A percentile compares a stretch with the other conserved stretches of the same genome.
These are phyloP conservation scores for Pistacia atlantica DNA, from an alignment of 345 rosid genomes.

Conservation along the genomic window DNA sequence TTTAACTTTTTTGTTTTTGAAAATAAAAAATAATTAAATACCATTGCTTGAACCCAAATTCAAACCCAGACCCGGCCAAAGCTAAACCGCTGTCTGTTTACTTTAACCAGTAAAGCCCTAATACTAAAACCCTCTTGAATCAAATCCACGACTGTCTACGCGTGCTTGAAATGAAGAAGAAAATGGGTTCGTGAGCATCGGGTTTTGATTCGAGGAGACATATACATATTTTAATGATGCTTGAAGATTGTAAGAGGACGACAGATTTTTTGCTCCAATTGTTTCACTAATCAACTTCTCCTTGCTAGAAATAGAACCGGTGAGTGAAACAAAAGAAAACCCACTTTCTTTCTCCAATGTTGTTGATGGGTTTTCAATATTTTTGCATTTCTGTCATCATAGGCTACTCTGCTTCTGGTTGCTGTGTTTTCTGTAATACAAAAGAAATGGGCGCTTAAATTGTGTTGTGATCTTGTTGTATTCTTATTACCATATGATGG, in stretches of 20 bases:
- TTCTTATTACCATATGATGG: too few relatives aligned
- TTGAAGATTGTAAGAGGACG: conserved; percentile 19
- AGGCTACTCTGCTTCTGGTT: neutral
- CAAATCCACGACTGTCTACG: too few relatives aligned
- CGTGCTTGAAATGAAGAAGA: too few relatives aligned
- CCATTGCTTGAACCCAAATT: neutral
- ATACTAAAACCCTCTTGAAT: neutral
- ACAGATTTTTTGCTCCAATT: neutral
- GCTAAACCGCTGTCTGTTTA: neutral
- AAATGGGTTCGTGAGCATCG: neutral
- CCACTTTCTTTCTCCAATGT: neutral
- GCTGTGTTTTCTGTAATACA: neutral
- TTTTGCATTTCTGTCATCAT: neutral
- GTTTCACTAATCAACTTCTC: neutral
- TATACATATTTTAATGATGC: neutral
- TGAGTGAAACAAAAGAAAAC: neutral
- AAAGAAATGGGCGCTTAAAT: too few relatives aligned
- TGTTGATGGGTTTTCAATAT: neutral
- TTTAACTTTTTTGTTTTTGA: too few relatives aligned
- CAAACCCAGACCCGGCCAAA: neutral
- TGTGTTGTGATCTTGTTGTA: too few relatives aligned
- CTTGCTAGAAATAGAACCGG: conserved; percentile 7
- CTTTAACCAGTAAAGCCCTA: too few relatives aligned
- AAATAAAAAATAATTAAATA: too few relatives aligned
- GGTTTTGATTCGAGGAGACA: neutral